phyloP scores from a whole-genome alignment of 129 eudicot species.

The Mikania micrantha region DNA sequence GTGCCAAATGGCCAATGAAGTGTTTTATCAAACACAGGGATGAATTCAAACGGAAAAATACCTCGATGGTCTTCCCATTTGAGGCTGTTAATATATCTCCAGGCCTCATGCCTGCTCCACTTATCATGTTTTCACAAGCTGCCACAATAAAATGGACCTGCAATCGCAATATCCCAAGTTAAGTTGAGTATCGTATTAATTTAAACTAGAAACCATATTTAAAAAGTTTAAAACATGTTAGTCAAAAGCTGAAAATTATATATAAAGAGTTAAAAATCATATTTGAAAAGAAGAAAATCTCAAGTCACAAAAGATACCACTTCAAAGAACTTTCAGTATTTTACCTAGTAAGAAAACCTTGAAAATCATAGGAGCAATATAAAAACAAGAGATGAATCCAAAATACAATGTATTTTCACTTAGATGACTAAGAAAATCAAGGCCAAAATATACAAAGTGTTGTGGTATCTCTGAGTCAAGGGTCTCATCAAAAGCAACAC shows the following conservation, averaged over 20 bases:
- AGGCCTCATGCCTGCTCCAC: conserved; percentile 7
- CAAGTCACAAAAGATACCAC: not conserved
- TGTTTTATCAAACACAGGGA: not conserved
- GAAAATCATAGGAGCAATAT: conserved; percentile 3
- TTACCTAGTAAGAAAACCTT: not conserved
- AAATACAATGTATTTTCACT: not conserved
- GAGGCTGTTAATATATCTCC: no score
- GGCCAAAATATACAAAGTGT: not conserved
- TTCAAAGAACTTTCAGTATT: conserved; percentile 1
- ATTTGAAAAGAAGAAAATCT: not conserved
- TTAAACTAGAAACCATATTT: not conserved
- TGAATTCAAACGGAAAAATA: not conserved
- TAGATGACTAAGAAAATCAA: not conserved
- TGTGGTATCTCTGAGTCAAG: no score
- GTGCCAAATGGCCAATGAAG: not conserved
- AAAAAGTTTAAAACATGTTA: not conserved
- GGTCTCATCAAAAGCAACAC: no score
- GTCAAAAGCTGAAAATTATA: not conserved
- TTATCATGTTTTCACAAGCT: conserved; percentile 73
- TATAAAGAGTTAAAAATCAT: not conserved
- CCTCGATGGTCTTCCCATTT: no score
- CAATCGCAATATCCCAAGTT: not conserved
- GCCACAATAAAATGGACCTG: no score
- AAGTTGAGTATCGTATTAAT: not conserved
- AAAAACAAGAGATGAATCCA: not conserved